A percentile compares a stretch with the other conserved stretches of the same genome.
phyloP scores from a whole-genome alignment of 805 yeast species.

The Metschnikowia chrysomelidarum region DNA sequence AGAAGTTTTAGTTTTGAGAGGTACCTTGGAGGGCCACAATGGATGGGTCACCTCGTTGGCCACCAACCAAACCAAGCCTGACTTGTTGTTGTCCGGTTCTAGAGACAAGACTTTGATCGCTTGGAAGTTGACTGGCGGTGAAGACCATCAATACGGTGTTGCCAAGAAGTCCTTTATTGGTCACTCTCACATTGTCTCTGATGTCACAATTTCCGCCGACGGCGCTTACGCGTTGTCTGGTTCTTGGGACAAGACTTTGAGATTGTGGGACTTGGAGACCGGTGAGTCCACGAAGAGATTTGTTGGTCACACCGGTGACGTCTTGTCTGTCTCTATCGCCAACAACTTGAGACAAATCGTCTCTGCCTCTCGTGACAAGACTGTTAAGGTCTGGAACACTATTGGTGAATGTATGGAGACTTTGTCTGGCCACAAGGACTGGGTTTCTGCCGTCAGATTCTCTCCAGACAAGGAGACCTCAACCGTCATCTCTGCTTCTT shows the following conservation, averaged over 20 bases:
- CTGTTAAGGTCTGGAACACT: conserved; percentile 99
- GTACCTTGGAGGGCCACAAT: conserved; percentile 89
- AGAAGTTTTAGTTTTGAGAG: conserved; percentile 99
- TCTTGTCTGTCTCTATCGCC: conserved; percentile 94
- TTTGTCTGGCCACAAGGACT: conserved; percentile 94
- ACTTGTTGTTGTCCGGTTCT: conserved; percentile 95
- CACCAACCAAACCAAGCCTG: conserved; percentile 98
- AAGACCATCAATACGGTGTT: conserved; percentile 89
- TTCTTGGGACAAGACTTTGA: conserved; percentile 99
- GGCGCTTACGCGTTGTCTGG: conserved; percentile 98
- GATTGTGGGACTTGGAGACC: conserved; percentile 95
- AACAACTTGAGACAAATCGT: conserved; percentile 96
- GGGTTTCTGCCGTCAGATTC: conserved; percentile 98
- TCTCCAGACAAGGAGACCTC: conserved; percentile 77
- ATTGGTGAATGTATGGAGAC: conserved; percentile 96
- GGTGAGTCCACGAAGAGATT: conserved; percentile 94
- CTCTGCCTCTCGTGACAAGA: conserved; percentile 98
- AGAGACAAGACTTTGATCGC: conserved; percentile 98
- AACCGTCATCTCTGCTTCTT: conserved; percentile 93
- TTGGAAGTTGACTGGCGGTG: conserved; percentile 96
- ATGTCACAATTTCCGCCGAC: conserved; percentile 95
- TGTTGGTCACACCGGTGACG: conserved; percentile 98
- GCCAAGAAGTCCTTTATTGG: conserved; percentile 97
- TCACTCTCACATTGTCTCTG: conserved; percentile 99
- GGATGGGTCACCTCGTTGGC: conserved; percentile 98